Evolutionary conservation across 2,329 filamentous ascomycete genomes (phyloP), one percentile per base, ranked within the genome.

Genomic region (Aspergillus spinulosporus): DNA sequence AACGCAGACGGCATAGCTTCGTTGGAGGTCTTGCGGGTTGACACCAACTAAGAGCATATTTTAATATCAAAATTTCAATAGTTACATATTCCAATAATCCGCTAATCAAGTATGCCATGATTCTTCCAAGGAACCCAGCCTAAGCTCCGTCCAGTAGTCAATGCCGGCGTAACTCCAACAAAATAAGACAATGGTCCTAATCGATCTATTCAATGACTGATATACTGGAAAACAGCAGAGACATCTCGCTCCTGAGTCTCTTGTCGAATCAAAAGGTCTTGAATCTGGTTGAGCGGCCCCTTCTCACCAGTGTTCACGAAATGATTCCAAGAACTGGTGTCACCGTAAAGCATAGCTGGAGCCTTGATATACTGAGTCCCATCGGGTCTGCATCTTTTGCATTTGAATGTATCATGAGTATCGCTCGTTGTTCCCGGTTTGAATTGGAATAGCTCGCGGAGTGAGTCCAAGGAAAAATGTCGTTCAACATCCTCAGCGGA

Each of bases 301-400:
- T 78, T 76, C 62, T 82, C 82, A 2, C 84, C 84, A 60, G 87
- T 84, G 66, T 96, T 97, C 43, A 88, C 84, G 75, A 97, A 96
- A 74, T 99, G 94, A 68, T 99, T 99, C 94, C 94, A 99, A n/a
- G 91, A 93, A 75, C 92, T 97, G 21, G 94, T 97, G 69, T 99
- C 94, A 51, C 94, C 94, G 69, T 99, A 99, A 58, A 99, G 78
- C 88, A 97, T 93, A 1, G 94, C 94, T 3, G 89, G 89, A 1
- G 93, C 91, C 73, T 97, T 97, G 69, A 97, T 84, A 61, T 84
- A 84, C 74, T 99, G 94, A 59, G 83, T 88, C 0, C 93, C 93
- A 66, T 96, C 90, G 1, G 90, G 87, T 67, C 88, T 89, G 74
- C 94, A 99, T 40, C 94, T 82, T 78, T 96, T 97, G 74, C 94